Conservation (phyloP, 305 asterid species). For the Solanum hybrid region DNA sequence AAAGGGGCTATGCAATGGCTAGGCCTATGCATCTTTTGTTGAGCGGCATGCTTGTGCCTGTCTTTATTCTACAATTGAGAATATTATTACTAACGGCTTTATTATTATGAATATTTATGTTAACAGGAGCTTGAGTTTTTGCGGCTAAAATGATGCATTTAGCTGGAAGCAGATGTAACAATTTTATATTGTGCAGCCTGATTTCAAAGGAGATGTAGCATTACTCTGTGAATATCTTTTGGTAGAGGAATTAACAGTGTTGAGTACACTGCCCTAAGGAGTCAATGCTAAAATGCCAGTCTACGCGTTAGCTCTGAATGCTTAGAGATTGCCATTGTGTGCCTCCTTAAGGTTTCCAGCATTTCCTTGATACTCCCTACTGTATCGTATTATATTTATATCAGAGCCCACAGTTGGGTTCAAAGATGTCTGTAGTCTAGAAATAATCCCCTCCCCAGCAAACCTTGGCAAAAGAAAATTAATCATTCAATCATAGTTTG, state of each 20-base stretch:
- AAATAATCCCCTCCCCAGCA: slow-evolving; percentile 3
- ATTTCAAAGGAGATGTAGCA: neutral
- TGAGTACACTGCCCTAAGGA: neutral
- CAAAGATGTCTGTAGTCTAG: neutral
- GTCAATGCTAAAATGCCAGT: neutral
- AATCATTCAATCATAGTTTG: neutral
- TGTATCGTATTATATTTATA: neutral
- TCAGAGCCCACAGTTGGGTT: neutral
- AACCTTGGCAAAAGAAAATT: neutral
- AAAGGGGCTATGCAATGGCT: neutral
- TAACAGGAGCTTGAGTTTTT: slow-evolving; percentile 1
- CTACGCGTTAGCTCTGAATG: neutral
- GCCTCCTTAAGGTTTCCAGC: neutral
- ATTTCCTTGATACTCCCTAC: neutral
- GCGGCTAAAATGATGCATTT: neutral
- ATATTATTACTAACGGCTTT: neutral
- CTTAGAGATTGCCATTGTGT: neutral
- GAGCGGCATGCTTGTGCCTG: neutral
- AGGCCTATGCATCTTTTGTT: neutral
- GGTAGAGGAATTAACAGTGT: neutral
- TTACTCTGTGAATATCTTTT: slow-evolving; percentile 4
- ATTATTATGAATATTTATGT: neutral
- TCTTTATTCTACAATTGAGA: neutral
- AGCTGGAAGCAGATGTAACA: neutral
- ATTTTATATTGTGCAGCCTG: neutral